Conservation (phyloP, 176 grass and related monocot species). For the Cenchrus americanus region DNA sequence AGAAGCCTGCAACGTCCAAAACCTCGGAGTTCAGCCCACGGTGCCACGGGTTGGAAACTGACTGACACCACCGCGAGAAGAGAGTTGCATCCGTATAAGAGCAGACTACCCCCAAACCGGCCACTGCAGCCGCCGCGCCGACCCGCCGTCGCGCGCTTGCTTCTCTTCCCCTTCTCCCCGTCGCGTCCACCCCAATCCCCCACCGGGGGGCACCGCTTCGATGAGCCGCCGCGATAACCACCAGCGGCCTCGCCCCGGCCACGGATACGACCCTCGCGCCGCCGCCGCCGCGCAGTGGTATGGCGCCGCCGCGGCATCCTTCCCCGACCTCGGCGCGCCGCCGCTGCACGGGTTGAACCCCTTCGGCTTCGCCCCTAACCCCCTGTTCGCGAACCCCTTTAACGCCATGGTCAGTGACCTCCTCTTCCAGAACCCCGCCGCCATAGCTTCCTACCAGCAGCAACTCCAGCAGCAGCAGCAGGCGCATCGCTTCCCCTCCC, state of each 20-base stretch:
- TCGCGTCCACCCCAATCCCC: neutral
- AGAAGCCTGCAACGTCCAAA: neutral
- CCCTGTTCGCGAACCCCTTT: constrained; percentile 48
- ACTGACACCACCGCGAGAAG: too few species aligned
- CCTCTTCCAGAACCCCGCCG: constrained; percentile 56
- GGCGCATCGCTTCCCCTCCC: constrained; percentile 3
- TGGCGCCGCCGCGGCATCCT: constrained; percentile 40
- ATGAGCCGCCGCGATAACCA: constrained; percentile 38
- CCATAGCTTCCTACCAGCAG: constrained; percentile 37
- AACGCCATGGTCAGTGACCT: constrained; percentile 36
- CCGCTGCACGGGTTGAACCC: constrained; percentile 43
- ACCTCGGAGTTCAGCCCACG: neutral
- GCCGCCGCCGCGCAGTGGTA: constrained; percentile 19
- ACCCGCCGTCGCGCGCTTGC: constrained; percentile 33
- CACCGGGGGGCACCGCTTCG: neutral
- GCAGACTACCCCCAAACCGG: constrained; percentile 18
- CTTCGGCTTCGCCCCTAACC: constrained; percentile 46
- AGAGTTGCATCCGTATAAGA: constrained; percentile 3
- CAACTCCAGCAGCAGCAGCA: constrained; percentile 36
- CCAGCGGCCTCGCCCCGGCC: constrained; percentile 8
- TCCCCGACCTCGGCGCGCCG: constrained; percentile 16
- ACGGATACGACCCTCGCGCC: constrained; percentile 31
- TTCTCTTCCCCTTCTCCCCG: neutral
- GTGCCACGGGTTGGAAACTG: neutral
- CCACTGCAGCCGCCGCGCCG: constrained; percentile 27